Conservation (phyloP, 2,329 filamentous ascomycete species). For the Cytospora schulzeri region DNA sequence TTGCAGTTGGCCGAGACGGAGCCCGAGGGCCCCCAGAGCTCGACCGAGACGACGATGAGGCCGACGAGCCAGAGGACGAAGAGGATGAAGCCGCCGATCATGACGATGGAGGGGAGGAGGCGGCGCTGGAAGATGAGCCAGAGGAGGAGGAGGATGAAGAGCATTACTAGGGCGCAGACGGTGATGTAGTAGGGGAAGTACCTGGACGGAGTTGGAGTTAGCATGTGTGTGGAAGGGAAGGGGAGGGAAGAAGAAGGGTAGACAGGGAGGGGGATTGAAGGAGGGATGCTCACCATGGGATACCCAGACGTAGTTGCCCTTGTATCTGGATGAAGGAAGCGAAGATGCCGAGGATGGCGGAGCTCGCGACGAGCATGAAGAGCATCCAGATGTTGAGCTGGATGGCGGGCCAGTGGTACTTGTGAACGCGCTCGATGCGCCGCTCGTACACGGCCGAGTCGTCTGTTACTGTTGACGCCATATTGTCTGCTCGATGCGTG, state of each 20-base stretch:
- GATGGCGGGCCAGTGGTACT: constrained; percentile 70
- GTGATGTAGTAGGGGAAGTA: constrained; percentile 70
- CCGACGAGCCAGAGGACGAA: constrained; percentile 71
- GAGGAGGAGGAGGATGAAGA: constrained; percentile 68
- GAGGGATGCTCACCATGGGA: constrained; percentile 59
- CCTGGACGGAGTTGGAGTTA: constrained; percentile 43
- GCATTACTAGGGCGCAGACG: constrained; percentile 58
- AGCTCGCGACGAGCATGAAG: constrained; percentile 62
- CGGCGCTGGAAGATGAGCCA: constrained; percentile 63
- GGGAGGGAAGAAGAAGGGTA: not conserved
- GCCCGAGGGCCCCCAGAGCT: constrained; percentile 64
- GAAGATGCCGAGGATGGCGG: constrained; percentile 63
- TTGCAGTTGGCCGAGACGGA: constrained; percentile 63
- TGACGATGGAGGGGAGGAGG: constrained; percentile 62
- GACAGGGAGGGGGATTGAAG: too few relatives aligned
- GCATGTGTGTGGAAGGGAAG: not conserved
- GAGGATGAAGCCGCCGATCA: constrained; percentile 66
- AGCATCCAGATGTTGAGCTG: constrained; percentile 70
- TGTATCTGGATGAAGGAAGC: constrained; percentile 62
- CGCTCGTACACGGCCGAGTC: constrained; percentile 49
- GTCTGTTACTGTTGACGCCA: constrained; percentile 43
- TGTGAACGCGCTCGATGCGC: constrained; percentile 51
- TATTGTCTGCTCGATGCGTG: constrained; percentile 28
- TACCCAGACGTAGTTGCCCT: constrained; percentile 52
- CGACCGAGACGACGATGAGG: constrained; percentile 61